Evolutionary conservation across 2,329 filamentous ascomycete species (phyloP).

Genomic region (Sordariomycetes sp.): DNA sequence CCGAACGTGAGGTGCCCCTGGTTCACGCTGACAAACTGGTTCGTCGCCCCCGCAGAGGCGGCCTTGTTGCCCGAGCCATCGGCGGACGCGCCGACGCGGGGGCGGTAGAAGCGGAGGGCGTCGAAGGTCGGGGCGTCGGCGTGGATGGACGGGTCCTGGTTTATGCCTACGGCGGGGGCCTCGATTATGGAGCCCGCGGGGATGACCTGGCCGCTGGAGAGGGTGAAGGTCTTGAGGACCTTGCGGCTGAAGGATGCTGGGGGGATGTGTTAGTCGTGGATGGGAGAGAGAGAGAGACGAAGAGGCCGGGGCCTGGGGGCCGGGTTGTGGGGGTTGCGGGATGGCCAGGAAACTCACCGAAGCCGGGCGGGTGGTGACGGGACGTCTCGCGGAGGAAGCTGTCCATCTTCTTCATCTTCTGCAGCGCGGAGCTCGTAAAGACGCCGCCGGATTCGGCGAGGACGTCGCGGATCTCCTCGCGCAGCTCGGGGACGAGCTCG

Average conservation of each 20-base stretch:
- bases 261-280: background rate
- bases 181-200: conserved; percentile 29
- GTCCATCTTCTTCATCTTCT: conserved; percentile 24
- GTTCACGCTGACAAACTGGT: conserved; percentile 38
- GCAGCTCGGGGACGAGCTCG: conserved; percentile 33
- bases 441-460: conserved; percentile 19
- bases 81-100: conserved; percentile 22
- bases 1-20: conserved; percentile 39
- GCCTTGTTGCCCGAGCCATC: conserved; percentile 9
- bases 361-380: conserved; percentile 14
- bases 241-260: conserved; percentile 34
- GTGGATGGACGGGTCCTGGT: conserved; percentile 32
- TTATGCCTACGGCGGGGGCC: conserved; percentile 22
- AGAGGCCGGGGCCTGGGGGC: too few relatives aligned
- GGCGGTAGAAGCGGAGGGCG: conserved; percentile 31
- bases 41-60: conserved; percentile 15
- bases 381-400: conserved; percentile 25
- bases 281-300: background rate
- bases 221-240: conserved; percentile 32
- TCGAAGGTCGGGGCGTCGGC: conserved; percentile 27
- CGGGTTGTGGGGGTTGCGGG: background rate
- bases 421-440: conserved; percentile 19
- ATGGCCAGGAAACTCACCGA: conserved; percentile 16
- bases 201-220: conserved; percentile 38
- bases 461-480: conserved; percentile 31